Base-by-base conservation (phyloP, 176 grass and related monocot species). In the Hordeum marinum region DNA sequence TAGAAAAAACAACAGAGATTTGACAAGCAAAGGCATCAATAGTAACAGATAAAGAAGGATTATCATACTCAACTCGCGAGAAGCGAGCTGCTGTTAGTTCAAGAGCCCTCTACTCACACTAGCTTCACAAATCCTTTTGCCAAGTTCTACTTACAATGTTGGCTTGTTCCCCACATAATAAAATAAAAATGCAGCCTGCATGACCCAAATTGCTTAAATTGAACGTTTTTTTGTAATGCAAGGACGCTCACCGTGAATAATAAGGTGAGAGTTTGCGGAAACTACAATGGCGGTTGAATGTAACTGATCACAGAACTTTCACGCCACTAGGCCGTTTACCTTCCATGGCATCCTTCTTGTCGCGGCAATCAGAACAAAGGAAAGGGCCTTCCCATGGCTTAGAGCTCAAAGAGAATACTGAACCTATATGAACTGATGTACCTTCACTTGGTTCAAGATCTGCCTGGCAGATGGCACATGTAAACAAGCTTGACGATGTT, bases 341-440 rank as follows among this genome's bases (percentile, higher is more conserved):
- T 91, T 98, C 93, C 95, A 98, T 98, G 3, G 95, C 95, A 57
- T 98, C 95, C 89, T 98, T 98, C 72, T 98, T 98, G 39, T 91
- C 87, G 17, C 95, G 91, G 84, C 95, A 98, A 72, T 98, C 95
- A 3, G 55, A 80, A 65, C 95, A 98, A 9, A 98, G 92, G 81
- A 98, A 98, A 46, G 92, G 92, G 8, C 92, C 92, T 90, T 98
- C 89, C 95, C 95, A 98, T 63, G 95, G 93, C 84, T 91, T 95
- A 14, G 93, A 88, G 57, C 85, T 95, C 2, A 89, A 93, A 46
- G 95, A 98, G 77, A 98, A 95, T 55, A 98, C 88, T 10, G 89
- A 90, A 78, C 93, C 89, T 1, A 93, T 90, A 85, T 93, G 92
- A 57, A 98, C 89, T 3, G 95, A 98, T 84, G 93, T 83, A 18